Conservation (phyloP, 2,329 filamentous ascomycete genomes). For the Sporothrix dimorphospora region DNA sequence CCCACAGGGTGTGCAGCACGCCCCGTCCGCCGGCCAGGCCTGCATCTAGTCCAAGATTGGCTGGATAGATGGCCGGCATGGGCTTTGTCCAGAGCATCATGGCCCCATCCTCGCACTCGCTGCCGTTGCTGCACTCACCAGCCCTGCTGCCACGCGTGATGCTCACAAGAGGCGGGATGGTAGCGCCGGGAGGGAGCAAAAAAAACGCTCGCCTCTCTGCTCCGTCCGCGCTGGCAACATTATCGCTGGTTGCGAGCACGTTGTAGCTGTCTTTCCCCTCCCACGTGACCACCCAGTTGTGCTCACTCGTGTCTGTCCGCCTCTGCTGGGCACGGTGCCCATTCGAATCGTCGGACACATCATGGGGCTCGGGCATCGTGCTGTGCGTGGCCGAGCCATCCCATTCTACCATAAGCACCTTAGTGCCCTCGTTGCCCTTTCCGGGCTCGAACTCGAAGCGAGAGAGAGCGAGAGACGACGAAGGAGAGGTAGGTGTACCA, state of each 20-base stretch:
- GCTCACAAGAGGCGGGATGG: constrained; percentile 72
- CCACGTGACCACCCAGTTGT: constrained; percentile 78
- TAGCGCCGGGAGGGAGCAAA: constrained; percentile 71
- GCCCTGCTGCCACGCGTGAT: constrained; percentile 52
- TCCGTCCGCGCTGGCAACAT: constrained; percentile 42
- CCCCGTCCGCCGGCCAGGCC: constrained; percentile 73
- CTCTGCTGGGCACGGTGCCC: not conserved
- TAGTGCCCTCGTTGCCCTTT: constrained; percentile 79
- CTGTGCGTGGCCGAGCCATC: constrained; percentile 47
- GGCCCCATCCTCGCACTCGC: constrained; percentile 35
- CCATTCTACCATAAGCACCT: constrained; percentile 94
- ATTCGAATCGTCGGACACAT: not conserved
- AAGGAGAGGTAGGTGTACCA: constrained; percentile 50
- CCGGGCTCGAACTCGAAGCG: constrained; percentile 86
- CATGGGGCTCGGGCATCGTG: not conserved
- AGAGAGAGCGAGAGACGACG: constrained; percentile 62
- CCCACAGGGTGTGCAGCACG: constrained; percentile 88
- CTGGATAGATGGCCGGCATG: constrained; percentile 82
- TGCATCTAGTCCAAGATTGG: constrained; percentile 69
- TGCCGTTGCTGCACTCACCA: not conserved
- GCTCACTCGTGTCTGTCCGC: constrained; percentile 33
- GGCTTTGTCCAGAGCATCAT: constrained; percentile 70
- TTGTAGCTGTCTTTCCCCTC: constrained; percentile 77
- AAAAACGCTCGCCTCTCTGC: constrained; percentile 72
- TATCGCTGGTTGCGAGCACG: constrained; percentile 67